Evolutionary conservation across 2,329 filamentous ascomycete species (phyloP).

Genomic region (Coniella lustricola): DNA sequence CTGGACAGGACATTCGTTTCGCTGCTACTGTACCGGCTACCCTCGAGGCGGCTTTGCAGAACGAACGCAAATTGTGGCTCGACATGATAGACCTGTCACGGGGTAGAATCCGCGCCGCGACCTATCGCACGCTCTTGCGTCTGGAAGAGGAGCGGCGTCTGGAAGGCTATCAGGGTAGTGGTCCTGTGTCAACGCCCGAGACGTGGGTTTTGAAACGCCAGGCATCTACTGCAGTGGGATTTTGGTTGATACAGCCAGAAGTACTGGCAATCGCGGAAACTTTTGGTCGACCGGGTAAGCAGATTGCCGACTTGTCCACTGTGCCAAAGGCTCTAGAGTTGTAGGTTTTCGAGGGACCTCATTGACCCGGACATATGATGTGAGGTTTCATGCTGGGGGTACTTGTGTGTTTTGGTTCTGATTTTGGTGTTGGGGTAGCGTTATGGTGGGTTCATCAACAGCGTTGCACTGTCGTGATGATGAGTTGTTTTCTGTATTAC

Average conservation of each 20-base stretch:
- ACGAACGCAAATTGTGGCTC: background rate
- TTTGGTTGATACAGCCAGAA: constrained; percentile 4
- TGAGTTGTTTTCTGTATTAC: no score
- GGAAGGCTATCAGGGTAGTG: background rate
- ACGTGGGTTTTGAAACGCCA: background rate
- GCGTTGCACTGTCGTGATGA: no score
- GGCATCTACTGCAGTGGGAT: constrained; percentile 2
- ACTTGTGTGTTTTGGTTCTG: no score
- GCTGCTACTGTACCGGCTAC: background rate
- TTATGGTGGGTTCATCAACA: no score
- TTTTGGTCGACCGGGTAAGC: no score
- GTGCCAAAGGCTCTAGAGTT: no score
- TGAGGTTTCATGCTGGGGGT: no score
- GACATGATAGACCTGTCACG: background rate
- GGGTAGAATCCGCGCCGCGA: background rate
- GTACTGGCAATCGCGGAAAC: background rate
- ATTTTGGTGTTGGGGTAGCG: no score
- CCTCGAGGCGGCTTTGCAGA: background rate
- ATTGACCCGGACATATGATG: no score
- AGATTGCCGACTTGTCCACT: no score
- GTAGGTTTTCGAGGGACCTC: no score
- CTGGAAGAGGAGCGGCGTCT: background rate
- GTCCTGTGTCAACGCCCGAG: background rate
- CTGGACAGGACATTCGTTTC: no score
- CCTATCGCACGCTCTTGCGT: background rate